phyloP scores from a whole-genome alignment of 1,284 basidiomycete species.

The Ceratobasidium sp. region DNA sequence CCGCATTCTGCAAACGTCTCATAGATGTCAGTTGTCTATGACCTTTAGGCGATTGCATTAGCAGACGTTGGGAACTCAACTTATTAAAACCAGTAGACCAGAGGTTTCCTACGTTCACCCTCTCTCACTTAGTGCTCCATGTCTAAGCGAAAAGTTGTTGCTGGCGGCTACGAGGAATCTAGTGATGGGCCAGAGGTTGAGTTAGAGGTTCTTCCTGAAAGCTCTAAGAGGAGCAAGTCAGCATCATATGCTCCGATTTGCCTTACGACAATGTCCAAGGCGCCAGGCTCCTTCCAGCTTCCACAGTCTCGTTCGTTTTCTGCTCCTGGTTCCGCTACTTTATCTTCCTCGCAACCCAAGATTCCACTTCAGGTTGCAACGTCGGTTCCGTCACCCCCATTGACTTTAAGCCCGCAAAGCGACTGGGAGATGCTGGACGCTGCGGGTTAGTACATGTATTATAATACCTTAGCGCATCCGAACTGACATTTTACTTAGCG shows the following conservation, averaged over 20 bases:
- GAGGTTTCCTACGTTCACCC: too few relatives aligned
- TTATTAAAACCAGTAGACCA: too few relatives aligned
- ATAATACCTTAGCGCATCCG: not conserved
- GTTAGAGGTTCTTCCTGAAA: not conserved
- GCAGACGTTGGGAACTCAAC: too few relatives aligned
- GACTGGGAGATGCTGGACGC: not conserved
- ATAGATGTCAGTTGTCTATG: too few relatives aligned
- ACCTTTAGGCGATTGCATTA: too few relatives aligned
- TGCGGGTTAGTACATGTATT: not conserved
- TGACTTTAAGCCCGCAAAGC: not conserved
- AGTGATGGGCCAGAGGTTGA: conserved; percentile 5
- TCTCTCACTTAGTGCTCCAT: not conserved
- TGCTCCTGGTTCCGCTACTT: not conserved
- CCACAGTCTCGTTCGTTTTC: not conserved
- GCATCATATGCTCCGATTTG: not conserved
- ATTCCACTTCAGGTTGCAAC: not conserved
- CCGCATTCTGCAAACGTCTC: too few relatives aligned
- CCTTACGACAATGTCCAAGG: not conserved
- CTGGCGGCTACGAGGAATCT: conserved; percentile 26
- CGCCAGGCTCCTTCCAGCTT: not conserved
- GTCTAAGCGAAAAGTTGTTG: conserved; percentile 25
- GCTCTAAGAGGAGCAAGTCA: not conserved
- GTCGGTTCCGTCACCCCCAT: not conserved
- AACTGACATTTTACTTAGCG: not conserved
- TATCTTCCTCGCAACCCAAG: not conserved